Evolutionary conservation across 345 rosid species (phyloP), one percentile per base, ranked within the genome.

Genomic region (Aethionema arabicum): DNA sequence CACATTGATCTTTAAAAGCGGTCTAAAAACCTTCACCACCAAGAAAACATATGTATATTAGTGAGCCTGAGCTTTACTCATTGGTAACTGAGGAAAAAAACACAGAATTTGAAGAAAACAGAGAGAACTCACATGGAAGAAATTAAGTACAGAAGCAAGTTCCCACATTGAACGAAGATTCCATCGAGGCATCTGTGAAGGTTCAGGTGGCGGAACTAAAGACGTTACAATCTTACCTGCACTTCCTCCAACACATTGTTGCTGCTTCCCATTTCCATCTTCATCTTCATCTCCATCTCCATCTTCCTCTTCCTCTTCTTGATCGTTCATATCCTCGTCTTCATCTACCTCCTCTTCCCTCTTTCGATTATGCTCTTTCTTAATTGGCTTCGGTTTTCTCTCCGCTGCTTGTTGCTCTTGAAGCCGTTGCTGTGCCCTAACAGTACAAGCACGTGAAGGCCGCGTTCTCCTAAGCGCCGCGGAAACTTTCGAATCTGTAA

Each of bases 161-260:
- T 95, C 95, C 97, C 97, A 90, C 98, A 95, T 95, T 15, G 88
- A 89, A 52, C 99, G 90, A 67, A 95, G 91, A 68, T 61, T 90
- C 99, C 99, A 88, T 56, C 99, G 77, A 15, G 95, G 85, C 80
- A 88, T 66, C 82, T 84, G 98, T 4, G 95, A 72, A 29, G 91
- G 81, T 70, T 85, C 90, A 6, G 96, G 97, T 13, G 81, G 77
- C 37, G 72, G 85, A n/a, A 85, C 91, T 59, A 95, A 76, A 32
- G 79, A 82, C 69, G 98, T 95, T 13, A 88, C 70, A n/a, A 85
- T 83, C 80, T 78, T 85, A 52, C 79, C 77, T 45, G 72, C 77
- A 21, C 78, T 63, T 49, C 39, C 73, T n/a, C 66, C 74, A 29
- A 78, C 56, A 50, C 90, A 82, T 82, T 84, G 84, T 72, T 74